phyloP scores from a whole-genome alignment of 2,329 filamentous ascomycete species.

The Colletotrichum orbiculare region DNA sequence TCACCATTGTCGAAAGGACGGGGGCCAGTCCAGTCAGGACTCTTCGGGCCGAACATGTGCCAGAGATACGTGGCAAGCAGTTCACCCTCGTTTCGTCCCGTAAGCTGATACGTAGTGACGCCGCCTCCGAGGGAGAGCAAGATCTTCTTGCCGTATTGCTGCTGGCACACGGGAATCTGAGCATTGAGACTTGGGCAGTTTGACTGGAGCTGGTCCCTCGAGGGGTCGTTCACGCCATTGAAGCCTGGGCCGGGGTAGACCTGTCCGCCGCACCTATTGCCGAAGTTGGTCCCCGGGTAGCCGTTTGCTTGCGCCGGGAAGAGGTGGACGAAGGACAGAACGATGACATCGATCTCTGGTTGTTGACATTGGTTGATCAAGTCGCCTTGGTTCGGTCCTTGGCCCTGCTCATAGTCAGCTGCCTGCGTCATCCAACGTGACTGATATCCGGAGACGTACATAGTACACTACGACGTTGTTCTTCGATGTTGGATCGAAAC shows the following conservation, averaged over 20 bases:
- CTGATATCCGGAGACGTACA: conserved; percentile 40
- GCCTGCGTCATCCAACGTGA: neutral
- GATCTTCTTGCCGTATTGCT: conserved; percentile 51
- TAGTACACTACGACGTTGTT: conserved; percentile 56
- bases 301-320: conserved; percentile 57
- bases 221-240: conserved; percentile 43
- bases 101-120: conserved; percentile 48
- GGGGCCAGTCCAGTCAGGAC: conserved; percentile 44
- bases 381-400: conserved; percentile 50
- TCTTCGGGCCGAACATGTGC: conserved; percentile 53
- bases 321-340: conserved; percentile 54
- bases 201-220: conserved; percentile 46
- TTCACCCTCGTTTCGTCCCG: conserved; percentile 48
- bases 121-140: conserved; percentile 54
- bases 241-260: conserved; percentile 47
- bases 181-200: conserved; percentile 49
- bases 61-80: conserved; percentile 51
- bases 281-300: conserved; percentile 53
- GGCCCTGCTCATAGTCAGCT: conserved; percentile 45
- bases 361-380: conserved; percentile 52
- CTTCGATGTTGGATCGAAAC: conserved; percentile 47
- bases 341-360: conserved; percentile 53
- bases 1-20: conserved; percentile 35
- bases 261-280: conserved; percentile 51
- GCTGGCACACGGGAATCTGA: conserved; percentile 53